A percentile compares a stretch with the other conserved stretches of the same genome.
phyloP scores from a whole-genome alignment of 805 yeast genomes.

The Millerozyma miso region DNA sequence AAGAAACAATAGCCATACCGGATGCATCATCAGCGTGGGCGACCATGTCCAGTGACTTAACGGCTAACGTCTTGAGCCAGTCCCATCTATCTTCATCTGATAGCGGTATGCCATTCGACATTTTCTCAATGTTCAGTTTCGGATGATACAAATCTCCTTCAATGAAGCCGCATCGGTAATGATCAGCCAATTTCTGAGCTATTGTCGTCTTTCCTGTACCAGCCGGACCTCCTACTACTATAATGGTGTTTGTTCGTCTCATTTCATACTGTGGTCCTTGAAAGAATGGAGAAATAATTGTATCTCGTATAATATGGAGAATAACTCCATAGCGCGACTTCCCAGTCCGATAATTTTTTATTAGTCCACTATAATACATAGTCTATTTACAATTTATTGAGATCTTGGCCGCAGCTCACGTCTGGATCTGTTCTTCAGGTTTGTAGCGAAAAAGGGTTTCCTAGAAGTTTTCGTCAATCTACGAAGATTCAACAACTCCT shows the following conservation, averaged over 20 bases:
- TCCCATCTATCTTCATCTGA: constrained; percentile 90
- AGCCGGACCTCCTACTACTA: constrained; percentile 90
- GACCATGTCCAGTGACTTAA: constrained; percentile 37
- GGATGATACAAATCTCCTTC: constrained; percentile 91
- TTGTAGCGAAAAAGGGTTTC: not conserved
- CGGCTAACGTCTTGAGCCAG: constrained; percentile 64
- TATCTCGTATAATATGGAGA: too few relatives aligned
- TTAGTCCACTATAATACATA: not conserved
- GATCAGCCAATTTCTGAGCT: constrained; percentile 47
- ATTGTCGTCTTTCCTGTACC: constrained; percentile 93
- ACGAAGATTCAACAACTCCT: constrained; percentile 36
- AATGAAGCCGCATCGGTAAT: constrained; percentile 51
- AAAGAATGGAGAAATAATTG: too few relatives aligned
- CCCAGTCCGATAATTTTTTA: too few relatives aligned
- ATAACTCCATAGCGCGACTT: too few relatives aligned
- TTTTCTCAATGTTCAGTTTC: constrained; percentile 64
- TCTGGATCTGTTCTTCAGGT: not conserved
- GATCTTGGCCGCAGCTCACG: not conserved
- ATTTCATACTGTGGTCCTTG: not conserved
- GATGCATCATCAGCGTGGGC: constrained; percentile 15
- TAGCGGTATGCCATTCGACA: constrained; percentile 77
- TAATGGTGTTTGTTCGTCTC: constrained; percentile 21
- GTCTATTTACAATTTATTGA: not conserved
- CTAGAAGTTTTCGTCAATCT: constrained; percentile 13
- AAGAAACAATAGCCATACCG: constrained; percentile 56